These are phyloP conservation scores for Bryopsis sp. DNA, from an alignment of 139 green algal species.

Conservation along the genomic window DNA sequence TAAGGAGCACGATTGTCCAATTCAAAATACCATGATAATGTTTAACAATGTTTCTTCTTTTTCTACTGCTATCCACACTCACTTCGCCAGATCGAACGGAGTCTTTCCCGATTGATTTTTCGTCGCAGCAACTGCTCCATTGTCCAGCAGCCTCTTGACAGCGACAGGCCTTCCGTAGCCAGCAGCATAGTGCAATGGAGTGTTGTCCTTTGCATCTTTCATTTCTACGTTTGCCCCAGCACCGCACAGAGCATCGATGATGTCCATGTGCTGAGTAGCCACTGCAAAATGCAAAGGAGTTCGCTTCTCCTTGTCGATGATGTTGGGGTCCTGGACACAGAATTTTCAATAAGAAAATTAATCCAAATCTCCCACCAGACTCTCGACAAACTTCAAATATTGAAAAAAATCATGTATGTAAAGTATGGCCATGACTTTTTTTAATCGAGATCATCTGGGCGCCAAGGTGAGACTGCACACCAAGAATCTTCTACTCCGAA, in stretches of 20 bases:
- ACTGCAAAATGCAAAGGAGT: slow-evolving; percentile 73
- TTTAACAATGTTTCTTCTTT: too few species aligned
- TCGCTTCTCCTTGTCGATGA: slow-evolving; percentile 48
- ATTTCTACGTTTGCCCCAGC: slow-evolving; percentile 35
- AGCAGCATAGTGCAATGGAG: slow-evolving; percentile 62
- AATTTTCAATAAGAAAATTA: neutral
- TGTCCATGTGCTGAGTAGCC: slow-evolving; percentile 35
- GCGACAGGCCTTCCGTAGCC: slow-evolving; percentile 51
- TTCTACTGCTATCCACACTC: neutral
- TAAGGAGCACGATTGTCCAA: too few species aligned
- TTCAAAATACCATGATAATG: too few species aligned
- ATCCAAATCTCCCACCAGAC: slow-evolving; percentile 2
- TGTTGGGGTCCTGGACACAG: slow-evolving; percentile 37
- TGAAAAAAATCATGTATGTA: too few species aligned
- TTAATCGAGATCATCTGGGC: too few species aligned
- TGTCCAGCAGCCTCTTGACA: slow-evolving; percentile 48
- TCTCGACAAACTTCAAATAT: too few species aligned
- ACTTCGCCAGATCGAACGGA: slow-evolving; percentile 56
- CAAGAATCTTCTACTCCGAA: too few species aligned
- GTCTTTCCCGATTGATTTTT: slow-evolving; percentile 63
- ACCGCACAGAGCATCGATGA: slow-evolving; percentile 23
- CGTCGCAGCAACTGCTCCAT: slow-evolving; percentile 39
- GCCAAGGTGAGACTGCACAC: slow-evolving; percentile 17
- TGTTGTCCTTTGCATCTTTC: slow-evolving; percentile 55
- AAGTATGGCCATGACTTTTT: too few species aligned